phyloP scores from a whole-genome alignment of 208 protist species.

The Crithidia bombi region DNA sequence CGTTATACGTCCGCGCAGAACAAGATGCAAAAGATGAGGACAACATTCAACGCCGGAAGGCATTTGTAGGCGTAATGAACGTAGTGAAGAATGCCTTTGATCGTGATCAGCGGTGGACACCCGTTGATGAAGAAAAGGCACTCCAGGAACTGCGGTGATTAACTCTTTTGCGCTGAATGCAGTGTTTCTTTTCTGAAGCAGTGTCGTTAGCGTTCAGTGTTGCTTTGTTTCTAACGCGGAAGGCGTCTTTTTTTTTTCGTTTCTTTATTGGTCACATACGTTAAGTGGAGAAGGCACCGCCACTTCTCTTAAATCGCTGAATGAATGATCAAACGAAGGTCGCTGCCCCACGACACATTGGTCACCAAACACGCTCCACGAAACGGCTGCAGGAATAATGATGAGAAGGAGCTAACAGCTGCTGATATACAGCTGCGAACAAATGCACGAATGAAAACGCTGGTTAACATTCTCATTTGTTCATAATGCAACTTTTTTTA shows the following conservation, averaged over 20 bases:
- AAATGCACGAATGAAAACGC: too few relatives aligned
- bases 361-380: too few relatives aligned
- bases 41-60: constrained; percentile 70
- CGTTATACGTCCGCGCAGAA: constrained; percentile 63
- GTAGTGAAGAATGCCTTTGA: constrained; percentile 80
- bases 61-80: constrained; percentile 82
- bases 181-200: not conserved
- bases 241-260: not conserved
- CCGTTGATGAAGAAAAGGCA: constrained; percentile 52
- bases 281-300: not conserved
- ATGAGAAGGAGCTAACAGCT: too few relatives aligned
- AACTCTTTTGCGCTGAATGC: not conserved
- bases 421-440: too few relatives aligned
- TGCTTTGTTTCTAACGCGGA: not conserved
- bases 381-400: too few relatives aligned
- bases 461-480: too few relatives aligned
- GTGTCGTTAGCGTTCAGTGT: not conserved
- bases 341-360: too few relatives aligned
- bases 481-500: too few relatives aligned
- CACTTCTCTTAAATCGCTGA: constrained; percentile 8
- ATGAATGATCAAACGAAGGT: too few relatives aligned
- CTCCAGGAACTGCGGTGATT: constrained; percentile 20
- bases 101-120: constrained; percentile 74
- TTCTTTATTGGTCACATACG: constrained; percentile 19
- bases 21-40: constrained; percentile 86